Percentiles rank a stretch among this genome's conserved stretches.
Conservation (phyloP, 306 rosid genomes). For the Arachis stenosperma region DNA sequence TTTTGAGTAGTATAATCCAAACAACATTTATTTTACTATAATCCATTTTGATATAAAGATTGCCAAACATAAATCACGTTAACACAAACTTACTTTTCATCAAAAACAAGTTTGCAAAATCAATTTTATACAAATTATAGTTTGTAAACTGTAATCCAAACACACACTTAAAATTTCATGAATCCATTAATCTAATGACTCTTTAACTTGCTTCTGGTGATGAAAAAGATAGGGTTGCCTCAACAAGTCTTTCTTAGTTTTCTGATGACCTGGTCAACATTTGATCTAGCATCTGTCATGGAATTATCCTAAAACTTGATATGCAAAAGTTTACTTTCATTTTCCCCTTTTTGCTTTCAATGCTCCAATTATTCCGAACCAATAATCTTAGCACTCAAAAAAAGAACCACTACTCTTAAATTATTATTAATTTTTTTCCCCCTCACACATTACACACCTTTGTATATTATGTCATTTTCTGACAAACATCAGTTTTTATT, state of each 20-base stretch:
- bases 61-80: too few species aligned
- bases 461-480: neutral
- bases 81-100: too few species aligned
- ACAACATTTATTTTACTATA: too few species aligned
- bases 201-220: neutral
- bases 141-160: too few species aligned
- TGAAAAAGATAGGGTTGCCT: neutral
- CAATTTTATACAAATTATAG: too few species aligned
- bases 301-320: neutral
- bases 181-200: neutral
- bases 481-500: neutral
- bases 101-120: too few species aligned
- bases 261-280: neutral
- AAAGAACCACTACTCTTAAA: conserved; percentile 6
- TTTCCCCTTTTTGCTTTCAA: neutral
- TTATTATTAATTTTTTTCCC: neutral
- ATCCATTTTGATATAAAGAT: too few species aligned
- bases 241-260: neutral
- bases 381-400: too few species aligned
- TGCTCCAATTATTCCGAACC: neutral
- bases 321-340: neutral
- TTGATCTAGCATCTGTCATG: neutral
- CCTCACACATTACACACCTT: neutral
- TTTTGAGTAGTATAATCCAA: too few species aligned
- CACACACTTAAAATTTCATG: neutral